These are phyloP conservation scores for Acanthochlamys bracteata DNA, from an alignment of 106 monocot species.

Conservation along the genomic window DNA sequence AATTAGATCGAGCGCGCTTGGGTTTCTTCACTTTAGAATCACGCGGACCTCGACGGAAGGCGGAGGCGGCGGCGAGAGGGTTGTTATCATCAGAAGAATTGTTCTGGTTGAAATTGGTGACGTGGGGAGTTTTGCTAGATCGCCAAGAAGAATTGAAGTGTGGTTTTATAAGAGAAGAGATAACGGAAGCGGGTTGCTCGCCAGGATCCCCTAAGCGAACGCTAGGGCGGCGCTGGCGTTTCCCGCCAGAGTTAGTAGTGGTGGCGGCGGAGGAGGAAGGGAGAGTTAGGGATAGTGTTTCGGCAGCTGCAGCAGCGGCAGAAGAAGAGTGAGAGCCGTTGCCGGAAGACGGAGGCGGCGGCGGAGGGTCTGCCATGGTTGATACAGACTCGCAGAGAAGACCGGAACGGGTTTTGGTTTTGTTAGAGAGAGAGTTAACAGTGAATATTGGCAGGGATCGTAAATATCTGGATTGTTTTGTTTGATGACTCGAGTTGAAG, in stretches of 20 bases:
- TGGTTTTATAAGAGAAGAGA: slow-evolving; percentile 5
- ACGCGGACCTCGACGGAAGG: not conserved
- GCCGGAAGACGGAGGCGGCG: not conserved
- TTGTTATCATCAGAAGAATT: too few relatives aligned
- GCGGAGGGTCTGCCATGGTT: not conserved
- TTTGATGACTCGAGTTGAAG: too few relatives aligned
- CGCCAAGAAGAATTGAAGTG: not conserved
- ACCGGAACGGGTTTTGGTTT: too few relatives aligned
- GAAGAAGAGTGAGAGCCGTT: not conserved
- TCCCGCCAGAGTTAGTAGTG: slow-evolving; percentile 3
- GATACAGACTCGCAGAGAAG: not conserved
- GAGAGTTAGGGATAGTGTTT: too few relatives aligned
- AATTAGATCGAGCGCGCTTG: slow-evolving; percentile 11
- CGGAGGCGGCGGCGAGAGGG: not conserved
- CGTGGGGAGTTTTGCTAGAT: slow-evolving; percentile 21
- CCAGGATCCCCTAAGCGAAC: slow-evolving; percentile 80
- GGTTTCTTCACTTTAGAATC: not conserved
- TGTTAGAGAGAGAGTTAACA: not conserved
- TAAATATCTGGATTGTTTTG: too few relatives aligned
- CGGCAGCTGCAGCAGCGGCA: not conserved
- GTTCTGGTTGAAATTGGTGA: not conserved
- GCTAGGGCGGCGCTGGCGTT: slow-evolving; percentile 81
- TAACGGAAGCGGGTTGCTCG: slow-evolving; percentile 17
- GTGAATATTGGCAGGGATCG: too few relatives aligned
- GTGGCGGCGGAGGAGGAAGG: not conserved